Conservation (phyloP, 208 protist species). For the Trypanosoma scelopori region DNA sequence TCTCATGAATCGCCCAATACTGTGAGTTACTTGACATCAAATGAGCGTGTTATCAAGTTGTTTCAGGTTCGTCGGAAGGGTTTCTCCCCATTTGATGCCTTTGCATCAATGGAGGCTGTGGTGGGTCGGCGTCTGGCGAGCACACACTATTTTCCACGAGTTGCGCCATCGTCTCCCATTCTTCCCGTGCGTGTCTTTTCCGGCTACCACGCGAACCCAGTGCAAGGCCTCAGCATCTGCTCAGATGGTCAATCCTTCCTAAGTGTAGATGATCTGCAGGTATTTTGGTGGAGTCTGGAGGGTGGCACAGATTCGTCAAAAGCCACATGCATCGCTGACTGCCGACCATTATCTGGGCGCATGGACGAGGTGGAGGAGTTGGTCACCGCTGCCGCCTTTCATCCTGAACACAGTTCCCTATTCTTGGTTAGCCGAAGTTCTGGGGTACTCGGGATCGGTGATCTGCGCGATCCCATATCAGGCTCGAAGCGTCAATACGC, state of each 20-base stretch:
- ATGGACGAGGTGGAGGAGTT: slow-evolving; percentile 84
- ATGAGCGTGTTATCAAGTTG: slow-evolving; percentile 85
- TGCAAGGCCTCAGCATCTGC: slow-evolving; percentile 75
- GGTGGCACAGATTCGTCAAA: slow-evolving; percentile 54
- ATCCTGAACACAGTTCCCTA: slow-evolving; percentile 79
- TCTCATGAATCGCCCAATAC: slow-evolving; percentile 70
- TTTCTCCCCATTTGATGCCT: slow-evolving; percentile 70
- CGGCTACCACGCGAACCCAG: slow-evolving; percentile 62
- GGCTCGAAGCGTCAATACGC: slow-evolving; percentile 63
- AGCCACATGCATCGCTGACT: slow-evolving; percentile 72
- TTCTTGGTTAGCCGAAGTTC: slow-evolving; percentile 85
- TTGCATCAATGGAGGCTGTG: slow-evolving; percentile 65
- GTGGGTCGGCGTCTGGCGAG: slow-evolving; percentile 47
- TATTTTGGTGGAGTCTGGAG: slow-evolving; percentile 90
- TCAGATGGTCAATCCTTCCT: slow-evolving; percentile 83
- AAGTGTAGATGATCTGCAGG: slow-evolving; percentile 85
- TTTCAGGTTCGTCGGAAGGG: slow-evolving; percentile 83
- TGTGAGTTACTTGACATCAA: slow-evolving; percentile 85
- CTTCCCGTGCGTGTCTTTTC: slow-evolving; percentile 75
- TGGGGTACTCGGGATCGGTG: slow-evolving; percentile 79
- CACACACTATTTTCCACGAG: slow-evolving; percentile 67
- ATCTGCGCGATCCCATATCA: slow-evolving; percentile 78
- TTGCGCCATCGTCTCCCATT: slow-evolving; percentile 54
- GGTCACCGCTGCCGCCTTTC: slow-evolving; percentile 73
- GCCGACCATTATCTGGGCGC: slow-evolving; percentile 53